Conservation (phyloP, 192 early-diverging fungal species). For the Umbelopsis sp. region DNA sequence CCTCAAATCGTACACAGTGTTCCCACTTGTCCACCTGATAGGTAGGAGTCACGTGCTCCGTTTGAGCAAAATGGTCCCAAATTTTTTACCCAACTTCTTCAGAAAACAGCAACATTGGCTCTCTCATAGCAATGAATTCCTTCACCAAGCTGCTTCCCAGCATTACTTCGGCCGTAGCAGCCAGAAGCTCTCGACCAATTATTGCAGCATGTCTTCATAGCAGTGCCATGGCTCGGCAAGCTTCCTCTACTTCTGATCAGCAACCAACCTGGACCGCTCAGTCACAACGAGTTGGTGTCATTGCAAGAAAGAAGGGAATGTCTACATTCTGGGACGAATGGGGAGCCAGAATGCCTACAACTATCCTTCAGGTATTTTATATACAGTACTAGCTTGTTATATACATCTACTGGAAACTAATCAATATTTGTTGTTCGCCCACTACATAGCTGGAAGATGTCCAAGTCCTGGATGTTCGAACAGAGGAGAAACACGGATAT, state of each 20-base stretch:
- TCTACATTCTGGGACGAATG: conserved; percentile 92
- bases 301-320: conserved; percentile 96
- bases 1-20: too few relatives aligned
- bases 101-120: conserved; percentile 1
- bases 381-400: neutral
- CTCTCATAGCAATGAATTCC: conserved; percentile 10
- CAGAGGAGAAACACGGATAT: conserved; percentile 54
- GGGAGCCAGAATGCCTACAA: conserved; percentile 88
- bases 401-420: too few relatives aligned
- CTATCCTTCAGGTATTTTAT: conserved; percentile 72
- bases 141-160: conserved; percentile 5
- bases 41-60: neutral
- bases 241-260: conserved; percentile 17
- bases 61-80: neutral
- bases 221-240: conserved; percentile 25
- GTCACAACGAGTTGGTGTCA: conserved; percentile 73
- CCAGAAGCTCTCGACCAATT: conserved; percentile 4
- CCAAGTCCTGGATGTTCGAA: conserved; percentile 63
- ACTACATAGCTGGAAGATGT: conserved; percentile 63
- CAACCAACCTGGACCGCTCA: conserved; percentile 34
- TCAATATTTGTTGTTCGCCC: neutral
- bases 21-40: too few relatives aligned
- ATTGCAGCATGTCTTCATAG: conserved; percentile 26
- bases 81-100: conserved; percentile 3
- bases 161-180: neutral